phyloP scores from a whole-genome alignment of 2,329 filamentous ascomycete genomes.

The Trichoderma aggressivum region DNA sequence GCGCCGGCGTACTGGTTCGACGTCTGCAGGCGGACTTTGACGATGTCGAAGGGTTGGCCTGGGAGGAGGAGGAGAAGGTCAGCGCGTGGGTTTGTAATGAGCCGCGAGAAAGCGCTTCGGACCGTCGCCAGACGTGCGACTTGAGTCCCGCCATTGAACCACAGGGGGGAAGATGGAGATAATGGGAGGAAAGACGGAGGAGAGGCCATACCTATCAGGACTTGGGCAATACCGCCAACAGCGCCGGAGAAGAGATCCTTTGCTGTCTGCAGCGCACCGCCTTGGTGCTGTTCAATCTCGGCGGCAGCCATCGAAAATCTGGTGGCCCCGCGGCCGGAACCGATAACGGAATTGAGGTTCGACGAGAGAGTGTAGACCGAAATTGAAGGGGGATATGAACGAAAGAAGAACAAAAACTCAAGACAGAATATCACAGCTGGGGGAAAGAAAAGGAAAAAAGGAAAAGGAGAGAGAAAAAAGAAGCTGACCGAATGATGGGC shows the following conservation, averaged over 20 bases:
- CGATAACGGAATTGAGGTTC: not conserved
- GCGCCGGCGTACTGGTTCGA: conserved; percentile 77
- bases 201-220: conserved; percentile 69
- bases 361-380: not conserved
- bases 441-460: not conserved
- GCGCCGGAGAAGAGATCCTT: conserved; percentile 94
- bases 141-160: not conserved
- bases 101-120: conserved; percentile 9
- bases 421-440: not conserved
- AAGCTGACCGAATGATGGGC: not conserved
- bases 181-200: not conserved
- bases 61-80: conserved; percentile 22
- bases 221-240: conserved; percentile 88
- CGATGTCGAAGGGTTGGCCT: conserved; percentile 80
- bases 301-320: conserved; percentile 22
- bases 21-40: conserved; percentile 96
- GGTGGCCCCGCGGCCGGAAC: not conserved
- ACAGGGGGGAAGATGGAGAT: not conserved
- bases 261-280: conserved; percentile 55
- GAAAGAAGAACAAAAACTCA: not conserved
- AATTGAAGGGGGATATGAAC: not conserved
- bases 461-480: conserved; percentile 18
- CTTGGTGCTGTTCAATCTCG: conserved; percentile 36
- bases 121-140: conserved; percentile 3
- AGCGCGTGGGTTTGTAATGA: not conserved